Evolutionary conservation across 140 eudicot genomes (phyloP).

Genomic region (Flaveria floridana): DNA sequence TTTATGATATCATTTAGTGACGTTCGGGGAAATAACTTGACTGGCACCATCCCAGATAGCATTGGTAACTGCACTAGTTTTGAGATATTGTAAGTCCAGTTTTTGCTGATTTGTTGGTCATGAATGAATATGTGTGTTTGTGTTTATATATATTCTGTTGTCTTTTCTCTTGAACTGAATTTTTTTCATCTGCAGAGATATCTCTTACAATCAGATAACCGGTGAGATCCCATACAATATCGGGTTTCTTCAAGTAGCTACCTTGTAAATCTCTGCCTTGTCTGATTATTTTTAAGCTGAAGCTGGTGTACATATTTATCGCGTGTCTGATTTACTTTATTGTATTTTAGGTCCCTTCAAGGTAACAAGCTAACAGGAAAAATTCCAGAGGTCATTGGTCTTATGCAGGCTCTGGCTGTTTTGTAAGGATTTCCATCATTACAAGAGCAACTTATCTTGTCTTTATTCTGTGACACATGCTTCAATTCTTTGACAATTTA

Average conservation of each 20-base stretch:
- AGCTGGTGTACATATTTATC: background rate
- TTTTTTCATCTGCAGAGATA: constrained; percentile 57
- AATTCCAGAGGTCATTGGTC: constrained; percentile 87
- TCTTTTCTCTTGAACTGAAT: background rate
- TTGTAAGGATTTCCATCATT: constrained; percentile 49
- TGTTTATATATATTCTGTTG: background rate
- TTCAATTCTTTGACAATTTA: background rate
- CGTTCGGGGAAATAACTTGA: constrained; percentile 71
- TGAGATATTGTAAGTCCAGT: constrained; percentile 64
- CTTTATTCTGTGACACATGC: background rate
- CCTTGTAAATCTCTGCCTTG: constrained; percentile 50
- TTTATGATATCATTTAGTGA: constrained; percentile 43
- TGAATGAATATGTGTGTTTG: background rate
- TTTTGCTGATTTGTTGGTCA: background rate
- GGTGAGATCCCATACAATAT: constrained; percentile 94
- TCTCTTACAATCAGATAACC: constrained; percentile 76
- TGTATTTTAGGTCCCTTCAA: constrained; percentile 66
- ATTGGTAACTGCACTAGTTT: constrained; percentile 94
- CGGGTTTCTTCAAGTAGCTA: constrained; percentile 91
- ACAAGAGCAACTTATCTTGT: background rate
- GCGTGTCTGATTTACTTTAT: background rate
- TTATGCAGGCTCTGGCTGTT: constrained; percentile 96
- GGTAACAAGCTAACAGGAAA: constrained; percentile 77
- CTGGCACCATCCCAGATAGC: constrained; percentile 80
- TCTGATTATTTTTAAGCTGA: background rate